These are phyloP conservation scores for Boletus austroedulis DNA, from an alignment of 1,284 basidiomycete species.

Conservation along the genomic window DNA sequence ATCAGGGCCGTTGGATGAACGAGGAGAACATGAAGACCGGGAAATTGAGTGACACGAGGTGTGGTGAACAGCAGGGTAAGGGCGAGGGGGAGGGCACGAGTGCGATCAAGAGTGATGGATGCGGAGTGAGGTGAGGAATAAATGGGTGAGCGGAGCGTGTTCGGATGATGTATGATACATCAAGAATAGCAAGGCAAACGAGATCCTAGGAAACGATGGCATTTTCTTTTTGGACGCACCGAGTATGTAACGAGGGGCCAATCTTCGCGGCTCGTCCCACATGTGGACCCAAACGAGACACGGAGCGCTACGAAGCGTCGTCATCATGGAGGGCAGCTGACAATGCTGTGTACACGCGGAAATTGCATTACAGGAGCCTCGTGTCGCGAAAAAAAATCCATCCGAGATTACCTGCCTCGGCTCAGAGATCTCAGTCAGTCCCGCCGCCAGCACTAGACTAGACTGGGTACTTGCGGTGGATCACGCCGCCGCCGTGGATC, in stretches of 20 bases:
- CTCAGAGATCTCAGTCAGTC: slow-evolving; percentile 1
- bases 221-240: slow-evolving; percentile 19
- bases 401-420: slow-evolving; percentile 14
- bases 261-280: slow-evolving; percentile 32
- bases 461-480: not conserved
- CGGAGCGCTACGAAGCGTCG: slow-evolving; percentile 19
- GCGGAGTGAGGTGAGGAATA: slow-evolving; percentile 29
- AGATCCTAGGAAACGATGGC: slow-evolving; percentile 20
- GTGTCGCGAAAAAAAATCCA: not conserved
- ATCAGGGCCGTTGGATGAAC: slow-evolving; percentile 44
- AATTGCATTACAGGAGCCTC: slow-evolving; percentile 43
- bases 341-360: slow-evolving; percentile 40
- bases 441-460: not conserved
- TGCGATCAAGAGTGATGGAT: slow-evolving; percentile 33
- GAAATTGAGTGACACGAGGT: slow-evolving; percentile 44
- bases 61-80: slow-evolving; percentile 40
- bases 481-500: not conserved
- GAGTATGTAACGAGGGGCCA: slow-evolving; percentile 19
- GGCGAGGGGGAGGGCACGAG: slow-evolving; percentile 37
- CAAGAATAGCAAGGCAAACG: slow-evolving; percentile 16
- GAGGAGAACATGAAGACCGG: slow-evolving; percentile 47
- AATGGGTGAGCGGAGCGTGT: slow-evolving; percentile 33
- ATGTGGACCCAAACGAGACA: slow-evolving; percentile 8
- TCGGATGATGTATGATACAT: slow-evolving; percentile 29
- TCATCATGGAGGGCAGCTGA: slow-evolving; percentile 1